Evolutionary conservation across 495 filamentous ascomycete species (phyloP), one percentile per base, ranked within the genome.

Genomic region (Glarea lozoyensis): DNA sequence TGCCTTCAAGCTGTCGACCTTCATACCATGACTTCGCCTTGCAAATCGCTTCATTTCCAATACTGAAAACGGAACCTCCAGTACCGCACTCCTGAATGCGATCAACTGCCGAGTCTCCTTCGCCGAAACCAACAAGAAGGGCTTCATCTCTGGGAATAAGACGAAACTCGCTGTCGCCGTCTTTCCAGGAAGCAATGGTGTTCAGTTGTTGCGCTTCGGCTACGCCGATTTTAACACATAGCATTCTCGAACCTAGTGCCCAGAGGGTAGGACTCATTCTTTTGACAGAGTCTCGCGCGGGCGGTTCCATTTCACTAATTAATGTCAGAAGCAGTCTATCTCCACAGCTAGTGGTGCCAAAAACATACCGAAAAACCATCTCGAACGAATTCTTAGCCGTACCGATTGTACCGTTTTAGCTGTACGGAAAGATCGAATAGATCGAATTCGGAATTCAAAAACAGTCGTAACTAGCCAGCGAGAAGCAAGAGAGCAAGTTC

Each of bases 241-340:
- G 39, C 17, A 40, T 41, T 4, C 25, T 40, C 15, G 42, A 41
- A 13, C 42, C 42, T 27, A 44, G 5, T 9, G 22, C 40, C 42
- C 42, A 44, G 4, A 31, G 42, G 4, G 22, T 5, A 12, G 42
- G 32, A 37, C 12, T 44, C 25, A 44, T 39, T 44, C 42, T 31
- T 10, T 15, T 39, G 4, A 44, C 18, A 25, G 42, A 44, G 4
- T 18, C 31, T 16, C 20, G n/a, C 24, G 29, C 29, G 12, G 42
- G 34, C 10, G 42, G 42, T 21, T 31, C 10, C 42, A 44, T 44
- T 44, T 44, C 42, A 40, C 42, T n/a, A 29, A 7, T 29, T 29
- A n/a, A 29, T n/a, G n/a, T n/a, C n/a, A n/a, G n/a, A n/a, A n/a
- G n/a, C n/a, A n/a, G n/a, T n/a, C n/a, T n/a, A n/a, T n/a, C n/a